These are phyloP conservation scores for Rutstroemia sp. DNA, from an alignment of 2,329 filamentous ascomycete genomes.

Conservation along the genomic window DNA sequence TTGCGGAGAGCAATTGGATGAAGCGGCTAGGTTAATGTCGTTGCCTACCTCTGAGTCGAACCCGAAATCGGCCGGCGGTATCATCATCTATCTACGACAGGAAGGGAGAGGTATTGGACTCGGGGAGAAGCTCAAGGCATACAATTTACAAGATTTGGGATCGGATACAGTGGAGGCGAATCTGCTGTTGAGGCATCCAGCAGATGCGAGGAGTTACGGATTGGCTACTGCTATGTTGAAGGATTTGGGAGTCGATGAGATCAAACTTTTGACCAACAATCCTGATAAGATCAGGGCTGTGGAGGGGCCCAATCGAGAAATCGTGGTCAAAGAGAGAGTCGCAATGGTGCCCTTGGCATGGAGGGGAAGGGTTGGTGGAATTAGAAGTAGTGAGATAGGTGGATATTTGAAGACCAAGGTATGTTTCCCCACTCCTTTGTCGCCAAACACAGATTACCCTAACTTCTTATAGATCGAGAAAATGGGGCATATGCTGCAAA, in stretches of 20 bases:
- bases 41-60: conserved; percentile 44
- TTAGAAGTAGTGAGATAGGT: conserved; percentile 82
- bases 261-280: conserved; percentile 89
- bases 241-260: conserved; percentile 72
- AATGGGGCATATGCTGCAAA: conserved; percentile 74
- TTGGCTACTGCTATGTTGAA: conserved; percentile 91
- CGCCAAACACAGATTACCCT: not conserved
- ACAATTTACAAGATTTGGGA: conserved; percentile 93
- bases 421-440: conserved; percentile 26
- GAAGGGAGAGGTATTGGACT: conserved; percentile 94
- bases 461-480: conserved; percentile 61
- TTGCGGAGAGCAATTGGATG: conserved; percentile 95
- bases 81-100: conserved; percentile 92
- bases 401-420: conserved; percentile 95
- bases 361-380: conserved; percentile 70
- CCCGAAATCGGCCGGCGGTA: conserved; percentile 53
- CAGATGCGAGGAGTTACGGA: conserved; percentile 90
- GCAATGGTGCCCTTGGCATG: conserved; percentile 94
- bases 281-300: conserved; percentile 94
- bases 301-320: conserved; percentile 82
- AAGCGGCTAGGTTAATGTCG: conserved; percentile 90
- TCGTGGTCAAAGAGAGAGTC: conserved; percentile 82
- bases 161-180: conserved; percentile 98
- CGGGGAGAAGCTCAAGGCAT: conserved; percentile 93
- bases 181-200: conserved; percentile 80